phyloP scores from a whole-genome alignment of 179 eudicot species.

The Beta macrorhiza region DNA sequence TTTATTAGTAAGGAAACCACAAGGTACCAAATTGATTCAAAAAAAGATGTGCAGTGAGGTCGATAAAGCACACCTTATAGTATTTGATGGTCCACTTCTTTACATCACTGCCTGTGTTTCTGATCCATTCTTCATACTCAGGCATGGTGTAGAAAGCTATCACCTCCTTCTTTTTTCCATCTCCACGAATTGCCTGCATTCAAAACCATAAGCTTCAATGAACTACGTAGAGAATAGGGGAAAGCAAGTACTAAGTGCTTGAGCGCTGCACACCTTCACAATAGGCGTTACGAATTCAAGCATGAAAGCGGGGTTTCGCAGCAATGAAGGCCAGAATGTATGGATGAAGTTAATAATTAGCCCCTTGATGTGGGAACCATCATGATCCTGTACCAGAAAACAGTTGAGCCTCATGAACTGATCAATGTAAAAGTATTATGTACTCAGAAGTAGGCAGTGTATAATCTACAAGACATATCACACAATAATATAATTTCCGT shows the following conservation, averaged over 20 bases:
- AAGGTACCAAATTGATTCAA: neutral
- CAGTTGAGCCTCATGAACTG: neutral
- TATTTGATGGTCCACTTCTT: conserved; percentile 79
- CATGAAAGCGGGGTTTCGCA: conserved; percentile 68
- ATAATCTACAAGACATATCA: too few relatives aligned
- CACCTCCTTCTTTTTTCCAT: conserved; percentile 34
- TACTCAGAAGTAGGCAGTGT: neutral
- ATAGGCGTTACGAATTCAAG: conserved; percentile 86
- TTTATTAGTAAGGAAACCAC: neutral
- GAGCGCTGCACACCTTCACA: conserved; percentile 52
- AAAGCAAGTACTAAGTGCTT: neutral
- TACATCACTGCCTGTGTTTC: conserved; percentile 43
- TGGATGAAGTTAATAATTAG: conserved; percentile 77
- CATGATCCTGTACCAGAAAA: conserved; percentile 70
- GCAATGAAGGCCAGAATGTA: conserved; percentile 90
- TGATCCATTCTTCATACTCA: conserved; percentile 74
- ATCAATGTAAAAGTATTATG: neutral
- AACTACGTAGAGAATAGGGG: neutral
- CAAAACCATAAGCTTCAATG: neutral
- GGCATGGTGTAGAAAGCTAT: conserved; percentile 75
- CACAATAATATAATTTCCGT: too few relatives aligned
- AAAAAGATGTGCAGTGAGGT: neutral
- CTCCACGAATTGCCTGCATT: conserved; percentile 53
- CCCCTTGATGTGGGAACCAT: conserved; percentile 96
- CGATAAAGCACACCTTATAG: conserved; percentile 55